Base-by-base conservation (phyloP, 2,329 filamentous ascomycete genomes). In the Talaromyces verruculosus region DNA sequence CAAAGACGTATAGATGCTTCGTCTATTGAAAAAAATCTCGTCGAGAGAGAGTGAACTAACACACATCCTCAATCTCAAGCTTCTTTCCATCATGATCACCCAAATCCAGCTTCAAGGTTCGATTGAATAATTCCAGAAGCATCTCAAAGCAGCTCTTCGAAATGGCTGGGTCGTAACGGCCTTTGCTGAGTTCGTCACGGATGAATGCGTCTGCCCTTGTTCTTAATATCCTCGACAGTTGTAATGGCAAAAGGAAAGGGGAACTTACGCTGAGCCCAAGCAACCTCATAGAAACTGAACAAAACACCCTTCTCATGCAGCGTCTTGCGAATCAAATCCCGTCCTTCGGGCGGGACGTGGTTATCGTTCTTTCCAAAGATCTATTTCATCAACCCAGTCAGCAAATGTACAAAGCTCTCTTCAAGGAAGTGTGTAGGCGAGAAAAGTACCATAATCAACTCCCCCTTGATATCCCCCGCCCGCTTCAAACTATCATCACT, bases 301-400 rank as follows among this genome's bases (percentile, higher is more conserved):
- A 85, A 83, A 5, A 89, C 85, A 10, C 89, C 90, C 5, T 88
- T 87, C 25, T 92, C 91, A 72, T 93, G 88, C 72, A 97, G 83
- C 68, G 92, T 93, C 76, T 87, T 87, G 66, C 93, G 87, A 76
- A 97, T 95, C 70, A 96, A 79, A 78, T 96, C 92, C 19, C 93
- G 85, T 1, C 93, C 93, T 47, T 86, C 86, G 43, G 92, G 88
- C 1, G 92, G 92, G 15, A 97, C 93, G 77, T 97, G 93, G 66
- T 89, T 96, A 77, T 97, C 93, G 76, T 90, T 89, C 78, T 96
- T 90, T 63, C 93, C 93, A 75, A 96, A 96, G 74, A 97, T 96
- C 83, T 83, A 55, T 37, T 25, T 5, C 33, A 11, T 33, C 25
- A 30, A 11, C 25, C 25, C 25, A 25, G 25, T 25, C 28, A 28